Base-by-base conservation (phyloP, 2,329 filamentous ascomycete species). In the Colletotrichum euphorbiae region DNA sequence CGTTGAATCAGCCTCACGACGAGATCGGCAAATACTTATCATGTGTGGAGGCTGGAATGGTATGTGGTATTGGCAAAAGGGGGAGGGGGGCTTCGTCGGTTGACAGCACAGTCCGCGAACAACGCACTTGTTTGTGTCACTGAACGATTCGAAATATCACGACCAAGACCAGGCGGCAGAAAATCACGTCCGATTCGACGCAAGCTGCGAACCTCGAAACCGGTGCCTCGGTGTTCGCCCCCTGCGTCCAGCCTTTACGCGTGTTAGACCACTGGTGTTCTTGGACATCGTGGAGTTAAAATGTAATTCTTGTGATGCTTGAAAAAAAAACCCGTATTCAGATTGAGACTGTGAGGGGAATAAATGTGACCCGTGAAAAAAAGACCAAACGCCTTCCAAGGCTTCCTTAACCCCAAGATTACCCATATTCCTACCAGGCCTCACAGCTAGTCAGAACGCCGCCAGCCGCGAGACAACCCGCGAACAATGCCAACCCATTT, bases 381-480 rank as follows among this genome's bases (percentile, higher is more conserved):
- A 57, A 24, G 17, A 57, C 38, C 54, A 45, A 43, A 65, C 65
- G 55, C 65, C 65, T 19, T 38, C 12, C 17, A 52, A 65, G n/a
- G 31, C 24, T 54, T 13, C 33, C 6, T 45, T 13, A 31, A 19
- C 45, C 12, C 46, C 65, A 55, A 15, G 13, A 56, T 54, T 46
- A 63, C 51, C 24, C 58, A 40, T 28, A 43, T 15, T 24, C 40
- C 48, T 33, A 13, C 17, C 54, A 38, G 31, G n/a, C 52, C 17
- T 33, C 55, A 31, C 38, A 54, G n/a, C 46, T 42, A 38, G 31
- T 50, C 61, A 43, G 24, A 65, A 68, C 54, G 61, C 65, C 61
- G 48, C 61, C 40, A 31, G 38, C 38, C 60, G 21, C 45, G 17
- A 64, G 21, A 36, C 31, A 36, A 65, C 48, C 42, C 65, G 48